A percentile compares a stretch with the other conserved stretches of the same genome.
These are phyloP conservation scores for Pichia nakasei DNA, from an alignment of 805 yeast genomes.

Conservation along the genomic window DNA sequence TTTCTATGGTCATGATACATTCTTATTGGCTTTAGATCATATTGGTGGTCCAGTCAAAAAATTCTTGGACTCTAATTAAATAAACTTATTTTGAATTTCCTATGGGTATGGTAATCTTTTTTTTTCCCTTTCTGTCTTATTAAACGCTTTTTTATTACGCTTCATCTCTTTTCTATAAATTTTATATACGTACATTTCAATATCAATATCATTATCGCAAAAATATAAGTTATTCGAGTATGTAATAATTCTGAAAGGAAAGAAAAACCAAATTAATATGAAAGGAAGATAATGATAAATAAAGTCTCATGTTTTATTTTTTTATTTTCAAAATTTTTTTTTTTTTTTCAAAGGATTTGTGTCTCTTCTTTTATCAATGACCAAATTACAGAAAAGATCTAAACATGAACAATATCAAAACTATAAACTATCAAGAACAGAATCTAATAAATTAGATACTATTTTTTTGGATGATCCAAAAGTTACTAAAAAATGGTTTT, in stretches of 20 bases:
- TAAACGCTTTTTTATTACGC: not conserved
- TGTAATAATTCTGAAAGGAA: no score
- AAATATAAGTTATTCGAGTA: not conserved
- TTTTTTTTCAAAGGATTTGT: no score
- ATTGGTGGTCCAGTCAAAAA: constrained; percentile 68
- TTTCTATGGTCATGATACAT: constrained; percentile 87
- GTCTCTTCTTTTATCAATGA: not conserved
- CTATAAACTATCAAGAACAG: constrained; percentile 1
- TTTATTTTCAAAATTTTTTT: no score
- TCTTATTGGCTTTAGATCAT: constrained; percentile 67
- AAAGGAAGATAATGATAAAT: not conserved
- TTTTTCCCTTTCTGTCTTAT: not conserved
- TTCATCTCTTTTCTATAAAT: not conserved
- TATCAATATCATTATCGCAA: not conserved
- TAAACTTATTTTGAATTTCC: no score
- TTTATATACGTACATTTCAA: not conserved
- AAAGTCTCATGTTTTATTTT: no score
- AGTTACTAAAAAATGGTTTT: constrained; percentile 10
- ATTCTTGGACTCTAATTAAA: constrained; percentile 35
- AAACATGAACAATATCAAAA: constrained; percentile 5
- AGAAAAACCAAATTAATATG: no score
- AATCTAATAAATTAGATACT: constrained; percentile 3
- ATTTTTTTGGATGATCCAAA: constrained; percentile 7
- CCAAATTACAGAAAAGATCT: not conserved
- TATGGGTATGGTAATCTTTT: no score